Percentiles rank a stretch among this genome's conserved stretches.
Evolutionary conservation across 1,139 yeast species (phyloP).

Genomic region (Yamadazyma mexicana): DNA sequence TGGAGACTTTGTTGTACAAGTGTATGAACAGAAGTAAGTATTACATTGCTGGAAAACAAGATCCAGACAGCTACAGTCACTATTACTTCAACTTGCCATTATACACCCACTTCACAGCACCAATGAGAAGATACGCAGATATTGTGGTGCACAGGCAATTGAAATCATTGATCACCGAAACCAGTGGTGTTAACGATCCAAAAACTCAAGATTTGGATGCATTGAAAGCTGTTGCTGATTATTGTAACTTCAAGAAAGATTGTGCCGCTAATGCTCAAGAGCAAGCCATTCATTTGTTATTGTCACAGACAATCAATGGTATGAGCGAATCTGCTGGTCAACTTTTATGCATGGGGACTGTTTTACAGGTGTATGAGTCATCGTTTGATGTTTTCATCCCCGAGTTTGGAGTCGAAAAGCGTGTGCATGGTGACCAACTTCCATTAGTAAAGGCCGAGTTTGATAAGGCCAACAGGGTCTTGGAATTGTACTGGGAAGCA

Average conservation of each 20-base stretch:
- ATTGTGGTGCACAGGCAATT: constrained; percentile 90
- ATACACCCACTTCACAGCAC: constrained; percentile 93
- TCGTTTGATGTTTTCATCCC: constrained; percentile 94
- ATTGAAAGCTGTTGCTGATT: constrained; percentile 80
- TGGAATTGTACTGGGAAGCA: constrained; percentile 90
- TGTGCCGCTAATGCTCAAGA: constrained; percentile 93
- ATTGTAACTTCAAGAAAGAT: constrained; percentile 93
- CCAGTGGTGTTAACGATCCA: constrained; percentile 11
- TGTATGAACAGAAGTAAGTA: constrained; percentile 85
- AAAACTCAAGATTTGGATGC: constrained; percentile 57
- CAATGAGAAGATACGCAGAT: constrained; percentile 90
- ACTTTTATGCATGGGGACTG: constrained; percentile 80
- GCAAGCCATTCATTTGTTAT: constrained; percentile 83
- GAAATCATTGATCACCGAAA: constrained; percentile 56
- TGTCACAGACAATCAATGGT: constrained; percentile 82
- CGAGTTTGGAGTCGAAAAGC: constrained; percentile 92
- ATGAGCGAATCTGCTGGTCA: constrained; percentile 80
- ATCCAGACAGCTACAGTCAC: constrained; percentile 75
- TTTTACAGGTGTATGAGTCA: constrained; percentile 90
- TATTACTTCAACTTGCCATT: constrained; percentile 80
- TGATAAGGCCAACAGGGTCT: constrained; percentile 62
- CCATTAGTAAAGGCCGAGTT: constrained; percentile 93
- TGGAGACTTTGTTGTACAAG: constrained; percentile 79
- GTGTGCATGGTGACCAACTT: constrained; percentile 96
- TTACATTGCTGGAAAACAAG: constrained; percentile 84